Conservation (phyloP, 2,329 filamentous ascomycete species). For the Paraconiothyrium brasiliense region DNA sequence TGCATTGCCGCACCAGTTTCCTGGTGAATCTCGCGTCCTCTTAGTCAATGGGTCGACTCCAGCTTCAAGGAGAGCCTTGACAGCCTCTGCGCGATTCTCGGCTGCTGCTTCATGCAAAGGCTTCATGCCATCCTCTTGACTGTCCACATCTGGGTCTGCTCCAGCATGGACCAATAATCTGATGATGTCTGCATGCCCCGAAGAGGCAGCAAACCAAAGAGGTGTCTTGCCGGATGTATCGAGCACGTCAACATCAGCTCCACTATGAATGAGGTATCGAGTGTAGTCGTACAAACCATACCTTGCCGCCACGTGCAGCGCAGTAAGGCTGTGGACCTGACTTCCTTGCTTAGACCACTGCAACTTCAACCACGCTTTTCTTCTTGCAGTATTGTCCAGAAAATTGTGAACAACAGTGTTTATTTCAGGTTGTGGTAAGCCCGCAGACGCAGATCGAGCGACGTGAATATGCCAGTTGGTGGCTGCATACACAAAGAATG, state of each 20-base stretch:
- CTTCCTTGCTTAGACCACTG: conserved; percentile 5
- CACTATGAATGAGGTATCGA: not conserved
- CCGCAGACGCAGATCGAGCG: conserved; percentile 2
- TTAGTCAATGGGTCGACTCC: conserved; percentile 45
- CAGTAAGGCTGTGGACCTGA: conserved; percentile 6
- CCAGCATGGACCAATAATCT: conserved; percentile 23
- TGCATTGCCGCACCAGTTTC: conserved; percentile 39
- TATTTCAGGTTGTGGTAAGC: conserved; percentile 14
- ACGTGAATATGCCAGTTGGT: conserved; percentile 26
- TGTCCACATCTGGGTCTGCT: conserved; percentile 32
- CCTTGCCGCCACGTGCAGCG: conserved; percentile 22
- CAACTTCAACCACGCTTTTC: conserved; percentile 19
- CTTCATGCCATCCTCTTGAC: conserved; percentile 33
- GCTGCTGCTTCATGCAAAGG: conserved; percentile 50
- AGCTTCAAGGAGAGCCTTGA: conserved; percentile 45
- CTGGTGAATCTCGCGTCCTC: conserved; percentile 32
- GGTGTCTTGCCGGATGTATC: conserved; percentile 24
- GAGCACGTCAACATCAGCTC: conserved; percentile 9
- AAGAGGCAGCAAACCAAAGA: conserved; percentile 22
- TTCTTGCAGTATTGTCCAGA: conserved; percentile 2
- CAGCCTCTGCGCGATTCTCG: conserved; percentile 40
- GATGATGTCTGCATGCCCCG: conserved; percentile 21
- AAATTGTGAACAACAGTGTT: conserved; percentile 18
- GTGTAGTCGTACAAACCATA: conserved; percentile 17
- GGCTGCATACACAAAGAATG: conserved; percentile 22